Evolutionary conservation across 805 yeast genomes (phyloP).

Genomic region (Candida saitoana): DNA sequence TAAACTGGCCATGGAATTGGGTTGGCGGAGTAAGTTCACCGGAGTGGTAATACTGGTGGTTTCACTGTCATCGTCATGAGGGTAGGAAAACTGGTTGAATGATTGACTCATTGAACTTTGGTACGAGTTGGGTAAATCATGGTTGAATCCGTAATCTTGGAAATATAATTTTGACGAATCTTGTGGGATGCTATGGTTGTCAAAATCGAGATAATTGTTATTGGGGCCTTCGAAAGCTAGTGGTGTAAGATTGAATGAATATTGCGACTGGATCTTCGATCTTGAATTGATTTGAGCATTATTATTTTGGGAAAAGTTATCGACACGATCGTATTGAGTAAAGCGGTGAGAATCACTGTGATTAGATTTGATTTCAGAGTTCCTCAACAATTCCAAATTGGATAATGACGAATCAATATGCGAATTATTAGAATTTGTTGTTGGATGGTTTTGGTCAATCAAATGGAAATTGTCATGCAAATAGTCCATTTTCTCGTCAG

Average conservation of each 20-base stretch:
- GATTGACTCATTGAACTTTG: background rate
- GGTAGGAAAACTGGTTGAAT: background rate
- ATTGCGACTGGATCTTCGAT: background rate
- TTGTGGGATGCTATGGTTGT: slow-evolving; percentile 3
- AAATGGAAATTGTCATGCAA: no score
- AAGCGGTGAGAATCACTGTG: no score
- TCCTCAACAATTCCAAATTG: background rate
- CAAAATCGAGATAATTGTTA: slow-evolving; percentile 11
- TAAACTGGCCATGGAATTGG: slow-evolving; percentile 27
- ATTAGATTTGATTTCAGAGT: no score
- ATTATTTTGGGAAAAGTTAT: background rate
- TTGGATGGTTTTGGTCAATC: no score
- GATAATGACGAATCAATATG: background rate
- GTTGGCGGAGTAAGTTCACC: slow-evolving; percentile 19
- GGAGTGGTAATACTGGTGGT: slow-evolving; percentile 15
- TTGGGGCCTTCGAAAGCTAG: slow-evolving; percentile 46
- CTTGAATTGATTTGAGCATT: no score
- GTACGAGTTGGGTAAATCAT: background rate
- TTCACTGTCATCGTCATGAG: slow-evolving; percentile 2
- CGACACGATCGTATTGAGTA: background rate
- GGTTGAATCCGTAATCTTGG: slow-evolving; percentile 4
- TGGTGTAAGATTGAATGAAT: slow-evolving; percentile 40
- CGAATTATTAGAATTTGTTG: no score
- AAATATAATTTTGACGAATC: slow-evolving; percentile 2
- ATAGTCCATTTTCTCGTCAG: no score